phyloP scores from a whole-genome alignment of 2,329 filamentous ascomycete genomes.

The Xylaria sp. region DNA sequence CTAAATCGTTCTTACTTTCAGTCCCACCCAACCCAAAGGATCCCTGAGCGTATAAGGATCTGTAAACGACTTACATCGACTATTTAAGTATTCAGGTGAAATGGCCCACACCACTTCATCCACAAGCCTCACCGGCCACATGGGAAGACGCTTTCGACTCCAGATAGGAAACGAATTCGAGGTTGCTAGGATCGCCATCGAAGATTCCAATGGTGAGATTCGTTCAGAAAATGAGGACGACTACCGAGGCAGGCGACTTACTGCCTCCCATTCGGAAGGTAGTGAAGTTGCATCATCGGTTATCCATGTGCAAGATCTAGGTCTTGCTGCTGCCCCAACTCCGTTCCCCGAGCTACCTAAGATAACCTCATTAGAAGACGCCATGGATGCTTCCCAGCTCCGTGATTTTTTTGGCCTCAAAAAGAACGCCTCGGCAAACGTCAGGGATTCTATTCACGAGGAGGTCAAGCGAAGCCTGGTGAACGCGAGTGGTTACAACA shows the following conservation, averaged over 20 bases:
- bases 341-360: not conserved
- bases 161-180: not conserved
- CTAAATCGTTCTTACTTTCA: not conserved
- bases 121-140: not conserved
- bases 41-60: not conserved
- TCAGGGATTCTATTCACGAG: not conserved
- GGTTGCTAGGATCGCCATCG: not conserved
- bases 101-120: not conserved
- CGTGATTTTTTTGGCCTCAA: not conserved
- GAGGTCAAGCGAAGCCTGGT: not conserved
- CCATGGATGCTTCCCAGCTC: not conserved
- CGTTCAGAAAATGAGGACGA: not conserved
- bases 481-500: not conserved
- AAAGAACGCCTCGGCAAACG: not conserved
- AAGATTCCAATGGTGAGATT: conserved; percentile 1
- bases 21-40: not conserved
- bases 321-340: not conserved
- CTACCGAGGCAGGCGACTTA: not conserved
- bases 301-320: conserved; percentile 6
- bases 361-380: not conserved
- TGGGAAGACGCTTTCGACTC: not conserved
- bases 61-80: not conserved
- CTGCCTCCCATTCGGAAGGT: not conserved
- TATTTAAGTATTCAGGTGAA: not conserved
- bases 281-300: not conserved